Base-by-base conservation (phyloP, 768 basidiomycete genomes). In the Aureoboletus auriporus region DNA sequence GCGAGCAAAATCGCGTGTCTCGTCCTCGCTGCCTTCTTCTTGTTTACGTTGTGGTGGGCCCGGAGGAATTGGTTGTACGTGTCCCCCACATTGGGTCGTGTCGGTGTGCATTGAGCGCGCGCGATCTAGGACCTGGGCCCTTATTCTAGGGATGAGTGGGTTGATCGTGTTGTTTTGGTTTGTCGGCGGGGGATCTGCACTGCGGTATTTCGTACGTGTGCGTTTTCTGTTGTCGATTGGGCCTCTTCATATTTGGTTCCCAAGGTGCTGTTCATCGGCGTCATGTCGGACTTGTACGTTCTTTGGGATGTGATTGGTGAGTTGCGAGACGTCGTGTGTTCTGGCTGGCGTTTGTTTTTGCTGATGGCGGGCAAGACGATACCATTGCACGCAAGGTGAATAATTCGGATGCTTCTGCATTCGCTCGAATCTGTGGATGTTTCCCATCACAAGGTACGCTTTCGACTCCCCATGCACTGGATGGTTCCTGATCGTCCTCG, bases 31-130 rank as follows among this genome's bases (percentile, higher is more conserved):
- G 86, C 66, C n/a, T 89, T 92, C 68, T 94, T 93, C 70, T 54
- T 94, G 29, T 75, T 93, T 56, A 93, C 90, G 1, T 74, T 93
- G 4, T 95, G 90, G 89, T 90, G 89, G 88, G 87, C 88, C 8
- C 73, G 86, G 42, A 75, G 72, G 53, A 88, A 87, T 60, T 76
- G 80, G 73, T 55, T 94, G 86, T 89, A 55, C 58, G 83, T 69
- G 10, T 23, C 34, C 26, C 16, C 26, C 16, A 8, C 6, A 29
- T 29, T 10, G n/a, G 8, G 3, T n/a, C 30, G n/a, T 11, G 10
- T 33, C 31, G 30, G 31, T 31, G 20, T 17, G 5, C 16, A 33
- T 39, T 14, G n/a, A n/a, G n/a, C n/a, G n/a, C n/a, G n/a, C n/a
- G n/a, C n/a, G n/a, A n/a, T n/a, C n/a, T n/a, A 90, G 89, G 51